Evolutionary conservation across 139 green algal species (phyloP).

Genomic region (Chlamydomonas incerta): DNA sequence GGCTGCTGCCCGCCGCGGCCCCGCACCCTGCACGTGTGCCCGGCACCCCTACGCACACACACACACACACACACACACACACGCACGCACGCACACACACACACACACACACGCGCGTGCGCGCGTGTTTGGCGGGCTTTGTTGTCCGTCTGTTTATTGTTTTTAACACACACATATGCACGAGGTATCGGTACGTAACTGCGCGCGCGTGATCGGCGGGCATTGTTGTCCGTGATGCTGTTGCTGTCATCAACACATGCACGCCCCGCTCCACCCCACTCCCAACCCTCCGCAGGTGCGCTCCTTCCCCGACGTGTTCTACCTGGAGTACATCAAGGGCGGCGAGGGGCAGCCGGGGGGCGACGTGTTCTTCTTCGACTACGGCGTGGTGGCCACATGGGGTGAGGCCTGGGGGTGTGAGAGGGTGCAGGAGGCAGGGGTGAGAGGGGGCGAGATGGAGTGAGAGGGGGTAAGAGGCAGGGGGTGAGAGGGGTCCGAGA

Average conservation of each 20-base stretch:
- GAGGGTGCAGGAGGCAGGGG: not conserved
- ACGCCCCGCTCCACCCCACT: not conserved
- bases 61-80: no score
- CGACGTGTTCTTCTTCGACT: slow-evolving; percentile 61
- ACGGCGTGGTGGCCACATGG: slow-evolving; percentile 71
- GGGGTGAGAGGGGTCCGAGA: not conserved
- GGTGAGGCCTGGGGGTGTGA: slow-evolving; percentile 4
- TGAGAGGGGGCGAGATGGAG: not conserved
- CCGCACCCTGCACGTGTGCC: no score
- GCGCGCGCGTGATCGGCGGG: no score
- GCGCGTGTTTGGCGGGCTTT: no score
- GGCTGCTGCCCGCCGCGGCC: no score
- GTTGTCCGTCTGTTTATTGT: no score
- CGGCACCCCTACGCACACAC: no score
- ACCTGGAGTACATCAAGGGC: slow-evolving; percentile 59
- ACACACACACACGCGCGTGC: not conserved
- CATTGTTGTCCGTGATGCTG: not conserved
- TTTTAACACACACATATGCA: no score
- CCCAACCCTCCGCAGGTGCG: slow-evolving; percentile 35
- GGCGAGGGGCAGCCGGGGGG: slow-evolving; percentile 46
- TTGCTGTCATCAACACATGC: not conserved
- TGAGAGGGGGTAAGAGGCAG: not conserved
- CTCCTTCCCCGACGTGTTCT: slow-evolving; percentile 64
- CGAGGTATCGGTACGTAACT: no score
- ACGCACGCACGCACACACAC: no score